phyloP scores from a whole-genome alignment of 2,329 filamentous ascomycete genomes.

The Fusarium sp. region DNA sequence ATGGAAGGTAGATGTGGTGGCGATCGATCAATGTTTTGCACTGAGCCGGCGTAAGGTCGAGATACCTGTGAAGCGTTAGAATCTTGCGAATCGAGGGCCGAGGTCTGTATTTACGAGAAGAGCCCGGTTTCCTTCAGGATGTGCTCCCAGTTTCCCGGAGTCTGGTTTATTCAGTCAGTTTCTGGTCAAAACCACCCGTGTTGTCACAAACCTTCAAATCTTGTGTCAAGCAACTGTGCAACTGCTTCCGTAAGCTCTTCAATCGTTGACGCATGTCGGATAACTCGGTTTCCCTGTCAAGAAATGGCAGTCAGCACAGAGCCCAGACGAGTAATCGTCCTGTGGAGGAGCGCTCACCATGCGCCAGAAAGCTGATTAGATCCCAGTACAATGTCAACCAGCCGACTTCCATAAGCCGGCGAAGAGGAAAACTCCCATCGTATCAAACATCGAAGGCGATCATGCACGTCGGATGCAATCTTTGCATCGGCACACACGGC shows the following conservation, averaged over 20 bases:
- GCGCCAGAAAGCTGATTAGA: conserved; percentile 7
- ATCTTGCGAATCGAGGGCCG: neutral
- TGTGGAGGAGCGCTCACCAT: conserved; percentile 4
- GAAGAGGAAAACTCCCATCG: conserved; percentile 32
- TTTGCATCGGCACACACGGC: conserved; percentile 15
- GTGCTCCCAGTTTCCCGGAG: conserved; percentile 26
- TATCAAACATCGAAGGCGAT: conserved; percentile 29
- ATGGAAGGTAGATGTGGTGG: conserved; percentile 25
- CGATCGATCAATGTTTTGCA: conserved; percentile 18
- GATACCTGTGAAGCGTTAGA: conserved; percentile 2
- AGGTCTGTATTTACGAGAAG: conserved; percentile 9
- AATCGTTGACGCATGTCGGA: neutral
- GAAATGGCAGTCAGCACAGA: neutral
- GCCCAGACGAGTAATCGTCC: neutral
- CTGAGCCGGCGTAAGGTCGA: conserved; percentile 6
- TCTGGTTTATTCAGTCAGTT: conserved; percentile 15
- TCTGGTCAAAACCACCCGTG: neutral
- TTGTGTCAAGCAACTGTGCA: neutral
- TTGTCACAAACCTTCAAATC: neutral
- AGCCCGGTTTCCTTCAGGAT: conserved; percentile 25
- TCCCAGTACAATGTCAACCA: conserved; percentile 24
- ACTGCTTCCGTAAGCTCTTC: neutral
- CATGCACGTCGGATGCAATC: conserved; percentile 10
- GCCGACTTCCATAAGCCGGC: conserved; percentile 27
- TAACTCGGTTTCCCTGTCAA: neutral